Base-by-base conservation (phyloP, 2,329 filamentous ascomycete species). In the Ceratocystis harringtonii region DNA sequence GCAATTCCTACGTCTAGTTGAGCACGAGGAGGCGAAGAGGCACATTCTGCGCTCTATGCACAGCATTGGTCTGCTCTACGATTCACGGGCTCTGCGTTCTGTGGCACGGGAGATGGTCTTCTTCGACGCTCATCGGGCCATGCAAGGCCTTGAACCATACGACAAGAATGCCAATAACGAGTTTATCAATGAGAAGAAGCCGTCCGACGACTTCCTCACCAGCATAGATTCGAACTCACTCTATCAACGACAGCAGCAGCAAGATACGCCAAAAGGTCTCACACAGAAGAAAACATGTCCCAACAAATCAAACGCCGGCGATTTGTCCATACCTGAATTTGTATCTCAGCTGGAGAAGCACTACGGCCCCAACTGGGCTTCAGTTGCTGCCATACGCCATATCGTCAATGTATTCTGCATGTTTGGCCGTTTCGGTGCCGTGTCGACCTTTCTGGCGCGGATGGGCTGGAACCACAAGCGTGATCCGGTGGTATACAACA, bases 11-110 rank as follows among this genome's bases (percentile, higher is more conserved):
- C 72, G 74, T n/a, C 73, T 82, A 57, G 80, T 87, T 66, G 80
- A 83, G 72, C 80, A 80, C 10, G 84, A 86, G 70, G 78, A 82
- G n/a, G 76, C 79, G 62, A 75, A 76, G 63, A 75, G 76, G 28
- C 77, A 78, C 68, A 72, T 80, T 36, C 70, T 82, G 36, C 74
- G 75, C 12, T 73, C 74, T 66, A 81, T 82, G 79, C 73, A 78
- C 65, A 71, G 75, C 44, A 72, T 76, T 19, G 77, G 76, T 28
- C 73, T 81, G 61, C 73, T 82, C 50, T 70, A 74, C 6, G 73
- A 75, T 28, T 71, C 72, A 0, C 69, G 69, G 0, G 75, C 75
- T 1, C 71, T 76, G 6, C 73, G 72, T 6, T 71, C 71, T 8
- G 72, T 81, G 28, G 77, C 78, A 2, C 69, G 70, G 10, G 73